These are phyloP conservation scores for Lactarius psammicola DNA, from an alignment of 768 basidiomycete genomes.

Conservation along the genomic window DNA sequence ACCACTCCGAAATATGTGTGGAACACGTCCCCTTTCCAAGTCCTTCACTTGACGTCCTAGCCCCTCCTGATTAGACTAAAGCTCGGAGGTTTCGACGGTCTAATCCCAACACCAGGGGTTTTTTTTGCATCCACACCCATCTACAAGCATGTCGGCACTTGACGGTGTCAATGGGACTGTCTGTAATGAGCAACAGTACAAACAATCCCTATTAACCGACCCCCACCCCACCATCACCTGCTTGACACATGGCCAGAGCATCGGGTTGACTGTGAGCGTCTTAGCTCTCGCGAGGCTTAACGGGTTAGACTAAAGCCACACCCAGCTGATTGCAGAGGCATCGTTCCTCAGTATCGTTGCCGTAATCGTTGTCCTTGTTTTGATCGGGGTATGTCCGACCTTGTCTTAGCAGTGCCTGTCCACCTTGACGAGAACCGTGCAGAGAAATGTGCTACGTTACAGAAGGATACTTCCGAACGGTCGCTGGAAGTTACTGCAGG, in stretches of 20 bases:
- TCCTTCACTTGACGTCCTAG: neutral
- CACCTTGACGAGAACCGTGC: neutral
- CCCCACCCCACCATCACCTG: constrained; percentile 26
- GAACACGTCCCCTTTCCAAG: neutral
- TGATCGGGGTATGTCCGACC: constrained; percentile 20
- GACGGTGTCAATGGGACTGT: constrained; percentile 14
- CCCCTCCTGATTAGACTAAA: neutral
- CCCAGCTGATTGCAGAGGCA: constrained; percentile 38
- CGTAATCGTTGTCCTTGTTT: neutral
- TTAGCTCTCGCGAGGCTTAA: neutral
- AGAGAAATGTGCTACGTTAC: constrained; percentile 24
- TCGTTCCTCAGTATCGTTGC: constrained; percentile 25
- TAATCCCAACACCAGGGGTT: neutral
- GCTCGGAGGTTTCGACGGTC: neutral
- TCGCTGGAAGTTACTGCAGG: constrained; percentile 34
- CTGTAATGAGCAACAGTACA: constrained; percentile 10
- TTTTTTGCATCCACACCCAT: neutral
- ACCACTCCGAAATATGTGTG: too few species aligned
- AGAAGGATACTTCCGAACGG: neutral
- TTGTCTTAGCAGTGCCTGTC: too few species aligned
- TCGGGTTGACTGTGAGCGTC: constrained; percentile 38
- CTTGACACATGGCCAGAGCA: constrained; percentile 38
- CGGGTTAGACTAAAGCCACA: constrained; percentile 1
- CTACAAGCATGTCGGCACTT: neutral
- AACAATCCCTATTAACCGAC: neutral